These are phyloP conservation scores for Claviceps paspali DNA, from an alignment of 2,329 filamentous ascomycete species.

Conservation along the genomic window DNA sequence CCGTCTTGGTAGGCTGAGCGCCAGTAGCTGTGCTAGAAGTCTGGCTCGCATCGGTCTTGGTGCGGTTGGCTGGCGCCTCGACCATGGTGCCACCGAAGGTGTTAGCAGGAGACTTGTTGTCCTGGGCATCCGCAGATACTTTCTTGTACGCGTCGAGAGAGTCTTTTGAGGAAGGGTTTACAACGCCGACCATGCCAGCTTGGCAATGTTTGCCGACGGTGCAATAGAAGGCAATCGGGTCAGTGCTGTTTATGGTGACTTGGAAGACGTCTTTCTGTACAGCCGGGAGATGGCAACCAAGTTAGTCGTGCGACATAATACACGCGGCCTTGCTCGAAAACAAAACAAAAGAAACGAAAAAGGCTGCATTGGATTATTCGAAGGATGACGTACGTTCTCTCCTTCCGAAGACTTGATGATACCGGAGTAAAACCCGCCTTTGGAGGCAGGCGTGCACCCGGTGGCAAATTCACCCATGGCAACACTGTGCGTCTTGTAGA, in stretches of 20 bases:
- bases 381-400: constrained; percentile 1
- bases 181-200: constrained; percentile 16
- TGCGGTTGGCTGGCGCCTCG: neutral
- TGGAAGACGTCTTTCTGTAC: constrained; percentile 9
- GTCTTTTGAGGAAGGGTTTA: constrained; percentile 12
- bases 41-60: neutral
- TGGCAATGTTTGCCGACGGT: constrained; percentile 14
- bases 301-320: constrained; percentile 6
- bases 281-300: neutral
- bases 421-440: constrained; percentile 8
- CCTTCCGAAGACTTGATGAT: constrained; percentile 1
- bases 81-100: constrained; percentile 8
- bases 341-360: neutral
- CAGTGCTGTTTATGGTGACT: constrained; percentile 15
- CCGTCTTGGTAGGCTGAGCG: neutral
- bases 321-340: no score
- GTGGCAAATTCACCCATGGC: constrained; percentile 29
- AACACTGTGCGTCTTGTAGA: constrained; percentile 31
- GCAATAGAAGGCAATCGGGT: constrained; percentile 18
- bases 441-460: constrained; percentile 26
- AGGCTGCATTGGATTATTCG: no score
- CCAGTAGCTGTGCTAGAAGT: neutral
- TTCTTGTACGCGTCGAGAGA: constrained; percentile 10
- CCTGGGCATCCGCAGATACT: constrained; percentile 3
- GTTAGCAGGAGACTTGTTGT: constrained; percentile 5